Conservation (phyloP, 2,329 filamentous ascomycete genomes). For the Diaporthe sp. region DNA sequence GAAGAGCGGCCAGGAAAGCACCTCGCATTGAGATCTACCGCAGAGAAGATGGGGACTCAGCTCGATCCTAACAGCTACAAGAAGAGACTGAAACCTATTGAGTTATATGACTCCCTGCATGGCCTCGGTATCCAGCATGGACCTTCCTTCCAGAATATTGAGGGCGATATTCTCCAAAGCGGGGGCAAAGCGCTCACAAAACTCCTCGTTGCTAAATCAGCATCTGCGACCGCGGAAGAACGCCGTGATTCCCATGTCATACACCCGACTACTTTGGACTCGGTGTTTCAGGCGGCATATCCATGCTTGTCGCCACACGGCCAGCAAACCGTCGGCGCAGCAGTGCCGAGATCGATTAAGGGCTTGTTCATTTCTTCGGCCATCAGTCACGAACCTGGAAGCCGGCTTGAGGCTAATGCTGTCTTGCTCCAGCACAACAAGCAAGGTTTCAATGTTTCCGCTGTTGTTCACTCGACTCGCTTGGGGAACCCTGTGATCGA, state of each 20-base stretch:
- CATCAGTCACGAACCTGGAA: neutral
- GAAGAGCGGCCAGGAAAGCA: conserved; percentile 48
- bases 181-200: conserved; percentile 22
- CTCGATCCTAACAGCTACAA: conserved; percentile 39
- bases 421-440: neutral
- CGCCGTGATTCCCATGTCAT: conserved; percentile 35
- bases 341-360: conserved; percentile 22
- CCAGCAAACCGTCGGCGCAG: neutral
- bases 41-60: conserved; percentile 16
- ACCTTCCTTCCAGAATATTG: conserved; percentile 43
- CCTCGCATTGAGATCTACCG: conserved; percentile 41
- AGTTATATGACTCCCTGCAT: conserved; percentile 41
- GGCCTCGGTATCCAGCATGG: too few species aligned
- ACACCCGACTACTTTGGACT: conserved; percentile 47
- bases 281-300: conserved; percentile 43
- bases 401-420: conserved; percentile 3
- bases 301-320: conserved; percentile 22
- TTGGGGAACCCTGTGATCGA: neutral
- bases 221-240: neutral
- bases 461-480: neutral
- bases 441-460: neutral
- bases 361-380: neutral
- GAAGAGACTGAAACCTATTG: conserved; percentile 40
- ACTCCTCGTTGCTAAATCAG: neutral
- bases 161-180: conserved; percentile 10